Evolutionary conservation across 768 basidiomycete species (phyloP).

Genomic region (Obba rivulosa): DNA sequence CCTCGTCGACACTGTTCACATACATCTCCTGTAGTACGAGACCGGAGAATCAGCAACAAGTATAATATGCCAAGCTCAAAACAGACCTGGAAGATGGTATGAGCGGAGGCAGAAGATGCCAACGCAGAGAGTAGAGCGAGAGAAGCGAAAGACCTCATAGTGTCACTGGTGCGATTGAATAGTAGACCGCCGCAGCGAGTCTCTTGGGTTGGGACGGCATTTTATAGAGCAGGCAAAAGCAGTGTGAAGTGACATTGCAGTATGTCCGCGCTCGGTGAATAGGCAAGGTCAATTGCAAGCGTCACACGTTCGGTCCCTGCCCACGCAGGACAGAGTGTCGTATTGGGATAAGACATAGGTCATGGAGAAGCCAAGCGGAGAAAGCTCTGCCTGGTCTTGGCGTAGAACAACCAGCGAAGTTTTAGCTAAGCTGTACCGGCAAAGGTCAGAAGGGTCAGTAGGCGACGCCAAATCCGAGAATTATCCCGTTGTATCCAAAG

Average conservation of each 20-base stretch:
- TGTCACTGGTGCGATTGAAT: constrained; percentile 1
- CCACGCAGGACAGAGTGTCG: too few relatives aligned
- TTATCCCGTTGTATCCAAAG: neutral
- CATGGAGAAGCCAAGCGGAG: too few relatives aligned
- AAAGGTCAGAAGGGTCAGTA: constrained; percentile 8
- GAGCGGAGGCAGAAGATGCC: constrained; percentile 34
- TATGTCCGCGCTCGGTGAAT: too few relatives aligned
- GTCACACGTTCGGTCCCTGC: too few relatives aligned
- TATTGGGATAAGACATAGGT: too few relatives aligned
- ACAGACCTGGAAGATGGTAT: constrained; percentile 48
- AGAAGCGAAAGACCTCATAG: constrained; percentile 16
- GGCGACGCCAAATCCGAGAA: constrained; percentile 2
- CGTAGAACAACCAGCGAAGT: constrained; percentile 8
- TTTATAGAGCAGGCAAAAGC: too few relatives aligned
- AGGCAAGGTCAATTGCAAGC: too few relatives aligned
- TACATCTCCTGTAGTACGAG: constrained; percentile 33
- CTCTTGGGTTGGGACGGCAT: too few relatives aligned
- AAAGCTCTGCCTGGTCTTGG: too few relatives aligned
- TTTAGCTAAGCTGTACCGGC: constrained; percentile 13
- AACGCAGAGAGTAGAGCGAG: constrained; percentile 24
- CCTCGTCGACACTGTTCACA: constrained; percentile 48
- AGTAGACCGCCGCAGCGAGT: too few relatives aligned
- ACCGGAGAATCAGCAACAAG: neutral
- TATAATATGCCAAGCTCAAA: neutral
- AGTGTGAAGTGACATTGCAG: too few relatives aligned